Conservation (phyloP, 768 basidiomycete species). For the Rhodotorula babjevae region DNA sequence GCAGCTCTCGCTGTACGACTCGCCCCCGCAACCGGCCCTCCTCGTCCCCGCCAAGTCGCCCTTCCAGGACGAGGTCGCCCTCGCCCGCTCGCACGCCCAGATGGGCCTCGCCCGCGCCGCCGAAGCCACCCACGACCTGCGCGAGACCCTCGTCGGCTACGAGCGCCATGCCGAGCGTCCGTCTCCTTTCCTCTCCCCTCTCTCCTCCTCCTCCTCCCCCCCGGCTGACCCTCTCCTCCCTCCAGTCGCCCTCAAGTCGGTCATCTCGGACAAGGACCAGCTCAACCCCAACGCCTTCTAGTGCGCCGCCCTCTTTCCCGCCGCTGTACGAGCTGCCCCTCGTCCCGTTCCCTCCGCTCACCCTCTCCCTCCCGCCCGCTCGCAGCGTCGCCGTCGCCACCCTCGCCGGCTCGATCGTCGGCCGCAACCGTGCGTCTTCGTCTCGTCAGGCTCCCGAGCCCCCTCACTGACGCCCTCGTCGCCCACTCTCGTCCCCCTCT, state of each 20-base stretch:
- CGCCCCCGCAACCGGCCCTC: constrained; percentile 58
- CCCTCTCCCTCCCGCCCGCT: not conserved
- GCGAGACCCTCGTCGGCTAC: constrained; percentile 76
- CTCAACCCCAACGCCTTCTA: constrained; percentile 87
- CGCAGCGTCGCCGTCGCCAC: constrained; percentile 69
- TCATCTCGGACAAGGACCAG: constrained; percentile 72
- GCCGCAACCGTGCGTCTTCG: constrained; percentile 59
- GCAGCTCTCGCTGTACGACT: constrained; percentile 80
- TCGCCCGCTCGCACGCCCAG: constrained; percentile 60
- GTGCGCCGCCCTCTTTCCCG: constrained; percentile 5
- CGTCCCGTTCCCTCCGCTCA: not conserved
- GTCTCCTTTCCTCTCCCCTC: constrained; percentile 29
- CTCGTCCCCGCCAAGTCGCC: constrained; percentile 65
- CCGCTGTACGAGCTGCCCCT: not conserved
- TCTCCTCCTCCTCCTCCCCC: not conserved
- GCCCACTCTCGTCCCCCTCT: not conserved
- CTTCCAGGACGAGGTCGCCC: constrained; percentile 71
- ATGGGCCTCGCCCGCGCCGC: constrained; percentile 59
- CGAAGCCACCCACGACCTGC: constrained; percentile 63
- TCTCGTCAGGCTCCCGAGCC: not conserved
- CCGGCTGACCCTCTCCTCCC: not conserved
- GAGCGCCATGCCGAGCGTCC: constrained; percentile 80
- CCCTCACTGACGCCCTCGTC: not conserved
- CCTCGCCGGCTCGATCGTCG: constrained; percentile 79
- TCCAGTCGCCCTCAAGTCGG: constrained; percentile 72